These are phyloP conservation scores for Phialocephala subalpina DNA, from an alignment of 2,329 filamentous ascomycete species.

Conservation along the genomic window DNA sequence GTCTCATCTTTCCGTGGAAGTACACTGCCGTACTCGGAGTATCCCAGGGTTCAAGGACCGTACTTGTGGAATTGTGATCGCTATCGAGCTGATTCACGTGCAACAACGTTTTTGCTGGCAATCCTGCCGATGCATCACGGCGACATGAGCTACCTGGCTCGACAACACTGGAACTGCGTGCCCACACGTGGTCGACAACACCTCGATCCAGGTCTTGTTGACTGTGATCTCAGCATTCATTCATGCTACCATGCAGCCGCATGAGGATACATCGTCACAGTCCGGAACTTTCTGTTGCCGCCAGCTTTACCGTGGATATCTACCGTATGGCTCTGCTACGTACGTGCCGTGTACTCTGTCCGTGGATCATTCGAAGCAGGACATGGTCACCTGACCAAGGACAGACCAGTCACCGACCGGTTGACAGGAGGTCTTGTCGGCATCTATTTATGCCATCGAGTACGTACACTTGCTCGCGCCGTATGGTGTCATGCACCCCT, in stretches of 20 bases:
- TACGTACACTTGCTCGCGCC: constrained; percentile 43
- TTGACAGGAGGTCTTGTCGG: constrained; percentile 32
- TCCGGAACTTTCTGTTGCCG: background rate
- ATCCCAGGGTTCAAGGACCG: background rate
- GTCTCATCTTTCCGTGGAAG: constrained; percentile 10
- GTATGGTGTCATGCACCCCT: constrained; percentile 37
- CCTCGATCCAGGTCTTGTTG: background rate
- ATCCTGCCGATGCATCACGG: background rate
- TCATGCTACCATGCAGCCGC: constrained; percentile 3
- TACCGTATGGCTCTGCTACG: background rate
- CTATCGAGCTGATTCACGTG: background rate
- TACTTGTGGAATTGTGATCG: constrained; percentile 7
- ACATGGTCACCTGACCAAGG: constrained; percentile 13
- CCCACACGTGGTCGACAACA: background rate
- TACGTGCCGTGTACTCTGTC: background rate
- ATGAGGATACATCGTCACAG: background rate
- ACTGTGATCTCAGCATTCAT: constrained; percentile 6
- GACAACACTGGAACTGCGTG: background rate
- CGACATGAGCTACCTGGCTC: background rate
- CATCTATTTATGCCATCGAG: constrained; percentile 41
- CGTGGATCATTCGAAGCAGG: background rate
- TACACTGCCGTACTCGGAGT: constrained; percentile 14
- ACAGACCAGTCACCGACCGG: constrained; percentile 32
- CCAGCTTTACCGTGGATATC: background rate
- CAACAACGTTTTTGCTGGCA: background rate